Conservation (phyloP, 768 basidiomycete genomes). For the Naganishia kalamii region DNA sequence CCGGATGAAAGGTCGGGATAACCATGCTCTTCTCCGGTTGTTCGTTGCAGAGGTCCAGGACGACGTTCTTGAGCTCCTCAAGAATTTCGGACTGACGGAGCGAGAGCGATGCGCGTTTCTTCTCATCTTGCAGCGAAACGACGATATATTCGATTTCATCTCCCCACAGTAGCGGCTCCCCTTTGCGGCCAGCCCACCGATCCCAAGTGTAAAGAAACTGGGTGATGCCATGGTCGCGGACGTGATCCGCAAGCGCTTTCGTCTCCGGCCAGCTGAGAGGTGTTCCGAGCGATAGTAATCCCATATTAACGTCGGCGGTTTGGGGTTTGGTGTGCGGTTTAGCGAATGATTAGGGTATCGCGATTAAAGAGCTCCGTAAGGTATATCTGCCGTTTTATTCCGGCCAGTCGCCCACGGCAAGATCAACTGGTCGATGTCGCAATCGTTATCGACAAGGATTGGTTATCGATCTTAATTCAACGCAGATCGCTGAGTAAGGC, state of each 20-base stretch:
- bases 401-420: too few relatives aligned
- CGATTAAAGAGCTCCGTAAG: too few relatives aligned
- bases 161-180: slow-evolving; percentile 93
- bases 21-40: slow-evolving; percentile 55
- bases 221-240: slow-evolving; percentile 82
- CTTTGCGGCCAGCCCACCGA: slow-evolving; percentile 65
- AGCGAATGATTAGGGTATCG: too few relatives aligned
- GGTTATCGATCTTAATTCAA: too few relatives aligned
- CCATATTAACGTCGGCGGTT: slow-evolving; percentile 55
- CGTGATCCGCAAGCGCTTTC: slow-evolving; percentile 78
- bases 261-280: slow-evolving; percentile 87
- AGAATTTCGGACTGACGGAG: slow-evolving; percentile 94
- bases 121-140: slow-evolving; percentile 68
- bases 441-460: too few relatives aligned
- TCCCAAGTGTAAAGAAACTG: slow-evolving; percentile 94
- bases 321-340: background rate
- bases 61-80: slow-evolving; percentile 63
- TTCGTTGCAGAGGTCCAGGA: slow-evolving; percentile 57
- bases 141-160: slow-evolving; percentile 99
- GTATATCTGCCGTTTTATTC: too few relatives aligned
- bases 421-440: background rate
- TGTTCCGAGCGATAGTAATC: slow-evolving; percentile 84
- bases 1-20: slow-evolving; percentile 89
- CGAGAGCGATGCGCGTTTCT: slow-evolving; percentile 77
- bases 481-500: too few relatives aligned